Percentiles rank a stretch among this genome's conserved stretches.
Evolutionary conservation across 148 eudicot species (phyloP).

Genomic region (Rhododendron kiyosumense): DNA sequence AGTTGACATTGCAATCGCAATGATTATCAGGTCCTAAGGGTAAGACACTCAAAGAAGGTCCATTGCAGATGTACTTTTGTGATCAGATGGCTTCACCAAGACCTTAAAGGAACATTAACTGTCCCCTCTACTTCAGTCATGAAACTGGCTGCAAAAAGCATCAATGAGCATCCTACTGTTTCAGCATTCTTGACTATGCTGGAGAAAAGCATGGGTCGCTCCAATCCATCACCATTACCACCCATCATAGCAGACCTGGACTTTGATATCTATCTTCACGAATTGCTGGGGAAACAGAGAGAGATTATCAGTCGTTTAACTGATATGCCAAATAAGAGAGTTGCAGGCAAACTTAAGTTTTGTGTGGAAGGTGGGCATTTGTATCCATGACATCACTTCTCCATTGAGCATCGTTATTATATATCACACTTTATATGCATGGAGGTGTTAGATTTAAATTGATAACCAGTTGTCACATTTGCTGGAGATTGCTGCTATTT

Average conservation of each 20-base stretch:
- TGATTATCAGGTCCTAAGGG: slow-evolving; percentile 32
- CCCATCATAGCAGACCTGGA: slow-evolving; percentile 24
- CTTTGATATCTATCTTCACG: slow-evolving; percentile 38
- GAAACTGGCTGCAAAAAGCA: slow-evolving; percentile 42
- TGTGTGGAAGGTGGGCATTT: slow-evolving; percentile 21
- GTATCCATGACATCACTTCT: neutral
- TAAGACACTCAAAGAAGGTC: slow-evolving; percentile 51
- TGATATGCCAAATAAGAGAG: slow-evolving; percentile 23
- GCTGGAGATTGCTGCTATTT: neutral
- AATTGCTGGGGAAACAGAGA: slow-evolving; percentile 41
- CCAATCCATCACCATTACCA: slow-evolving; percentile 13
- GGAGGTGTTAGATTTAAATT: neutral
- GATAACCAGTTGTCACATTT: neutral
- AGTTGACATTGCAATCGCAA: neutral
- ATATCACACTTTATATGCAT: neutral
- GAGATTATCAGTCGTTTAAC: slow-evolving; percentile 35
- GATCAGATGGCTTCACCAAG: slow-evolving; percentile 44
- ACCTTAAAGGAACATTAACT: slow-evolving; percentile 19
- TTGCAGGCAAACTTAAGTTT: slow-evolving; percentile 15
- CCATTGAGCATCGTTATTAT: neutral
- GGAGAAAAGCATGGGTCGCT: slow-evolving; percentile 9
- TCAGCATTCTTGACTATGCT: slow-evolving; percentile 32
- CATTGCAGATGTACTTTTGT: slow-evolving; percentile 56
- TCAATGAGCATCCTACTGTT: slow-evolving; percentile 40
- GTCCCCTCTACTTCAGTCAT: slow-evolving; percentile 38